Evolutionary conservation across 2,329 filamentous ascomycete genomes (phyloP).

Genomic region (Grosmannia penicillata): DNA sequence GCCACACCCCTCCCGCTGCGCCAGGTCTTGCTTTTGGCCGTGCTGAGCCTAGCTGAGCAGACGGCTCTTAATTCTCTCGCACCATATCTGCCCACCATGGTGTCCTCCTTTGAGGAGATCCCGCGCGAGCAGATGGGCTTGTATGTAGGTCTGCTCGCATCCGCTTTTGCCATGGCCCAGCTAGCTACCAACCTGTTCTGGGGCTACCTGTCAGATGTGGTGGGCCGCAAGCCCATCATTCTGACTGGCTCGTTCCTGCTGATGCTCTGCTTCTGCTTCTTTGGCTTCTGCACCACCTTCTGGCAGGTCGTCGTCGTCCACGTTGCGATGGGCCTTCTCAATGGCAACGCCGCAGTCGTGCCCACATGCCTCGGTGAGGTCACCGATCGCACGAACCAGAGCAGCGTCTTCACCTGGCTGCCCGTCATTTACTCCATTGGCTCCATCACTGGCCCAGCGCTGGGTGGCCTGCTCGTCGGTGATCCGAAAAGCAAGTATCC

Average conservation of each 20-base stretch:
- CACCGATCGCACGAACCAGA: conserved; percentile 90
- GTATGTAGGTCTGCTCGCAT: conserved; percentile 83
- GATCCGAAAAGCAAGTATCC: conserved; percentile 52
- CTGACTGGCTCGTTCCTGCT: conserved; percentile 72
- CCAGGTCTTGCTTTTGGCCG: conserved; percentile 71
- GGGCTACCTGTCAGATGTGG: conserved; percentile 68
- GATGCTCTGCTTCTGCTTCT: conserved; percentile 65
- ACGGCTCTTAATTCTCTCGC: conserved; percentile 94
- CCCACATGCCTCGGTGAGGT: conserved; percentile 90
- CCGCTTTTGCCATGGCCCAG: conserved; percentile 82
- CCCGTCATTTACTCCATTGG: conserved; percentile 94
- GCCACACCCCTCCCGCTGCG: conserved; percentile 61
- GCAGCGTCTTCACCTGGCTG: conserved; percentile 81
- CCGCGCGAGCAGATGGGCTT: conserved; percentile 57
- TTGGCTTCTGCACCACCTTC: conserved; percentile 72
- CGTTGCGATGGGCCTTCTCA: conserved; percentile 78
- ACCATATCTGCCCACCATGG: conserved; percentile 90
- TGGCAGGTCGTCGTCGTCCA: conserved; percentile 81
- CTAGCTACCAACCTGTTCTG: conserved; percentile 85
- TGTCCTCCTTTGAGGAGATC: conserved; percentile 69
- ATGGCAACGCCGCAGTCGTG: conserved; percentile 89
- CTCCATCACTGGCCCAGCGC: conserved; percentile 77
- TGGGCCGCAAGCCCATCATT: conserved; percentile 73
- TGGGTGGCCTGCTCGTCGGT: conserved; percentile 75
- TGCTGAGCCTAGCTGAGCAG: conserved; percentile 86